Conservation (phyloP, 2,329 filamentous ascomycete genomes). For the Colletotrichum orchidophilum region DNA sequence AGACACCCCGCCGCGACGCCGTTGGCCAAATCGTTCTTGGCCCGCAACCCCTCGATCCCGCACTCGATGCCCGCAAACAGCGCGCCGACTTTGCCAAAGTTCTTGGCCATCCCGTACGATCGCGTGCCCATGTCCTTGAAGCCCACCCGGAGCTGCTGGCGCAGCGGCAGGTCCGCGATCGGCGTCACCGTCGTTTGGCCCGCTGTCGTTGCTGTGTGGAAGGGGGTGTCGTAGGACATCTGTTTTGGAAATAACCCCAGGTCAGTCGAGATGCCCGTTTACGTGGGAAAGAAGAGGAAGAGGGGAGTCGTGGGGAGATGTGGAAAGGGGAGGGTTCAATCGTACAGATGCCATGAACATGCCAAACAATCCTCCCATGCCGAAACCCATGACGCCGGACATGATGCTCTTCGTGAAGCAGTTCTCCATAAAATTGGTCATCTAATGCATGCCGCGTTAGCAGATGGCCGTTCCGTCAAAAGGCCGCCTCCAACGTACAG, state of each 20-base stretch:
- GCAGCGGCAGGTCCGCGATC: conserved; percentile 75
- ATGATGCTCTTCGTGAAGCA: conserved; percentile 90
- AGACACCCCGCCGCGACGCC: conserved; percentile 88
- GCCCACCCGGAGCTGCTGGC: conserved; percentile 83
- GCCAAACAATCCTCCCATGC: conserved; percentile 91
- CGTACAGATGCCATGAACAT: conserved; percentile 97
- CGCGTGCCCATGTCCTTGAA: conserved; percentile 95
- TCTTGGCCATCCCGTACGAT: conserved; percentile 86
- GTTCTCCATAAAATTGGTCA: conserved; percentile 89
- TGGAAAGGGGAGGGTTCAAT: conserved; percentile 33
- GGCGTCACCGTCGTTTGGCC: conserved; percentile 45
- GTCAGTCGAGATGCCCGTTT: neutral
- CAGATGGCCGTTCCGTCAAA: neutral
- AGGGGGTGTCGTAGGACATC: conserved; percentile 98
- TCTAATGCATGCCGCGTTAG: conserved; percentile 55
- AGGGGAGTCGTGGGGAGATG: neutral
- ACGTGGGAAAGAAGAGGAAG: conserved; percentile 7
- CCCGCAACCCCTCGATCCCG: conserved; percentile 89
- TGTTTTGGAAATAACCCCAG: conserved; percentile 45
- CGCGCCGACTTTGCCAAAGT: conserved; percentile 93
- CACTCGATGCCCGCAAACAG: conserved; percentile 95
- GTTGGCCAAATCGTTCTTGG: conserved; percentile 93
- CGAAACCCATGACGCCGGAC: conserved; percentile 93
- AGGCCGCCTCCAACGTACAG: conserved; percentile 44
- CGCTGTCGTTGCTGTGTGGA: conserved; percentile 62